A percentile compares a stretch with the other conserved stretches of the same genome.
Evolutionary conservation across 768 basidiomycete genomes (phyloP).

Genomic region (Mycena albidolilacea): DNA sequence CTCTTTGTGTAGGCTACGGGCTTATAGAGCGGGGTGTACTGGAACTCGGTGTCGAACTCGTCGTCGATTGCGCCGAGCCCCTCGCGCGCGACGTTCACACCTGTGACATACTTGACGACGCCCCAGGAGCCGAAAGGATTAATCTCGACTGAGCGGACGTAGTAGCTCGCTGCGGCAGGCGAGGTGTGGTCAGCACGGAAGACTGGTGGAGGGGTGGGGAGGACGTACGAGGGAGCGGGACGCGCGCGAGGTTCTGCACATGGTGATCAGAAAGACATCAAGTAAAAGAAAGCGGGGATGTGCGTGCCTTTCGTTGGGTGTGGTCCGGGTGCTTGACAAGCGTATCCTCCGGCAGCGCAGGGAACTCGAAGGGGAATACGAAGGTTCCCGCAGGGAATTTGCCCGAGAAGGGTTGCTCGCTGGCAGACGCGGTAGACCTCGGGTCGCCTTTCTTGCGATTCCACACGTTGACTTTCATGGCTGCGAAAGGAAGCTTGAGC

Average conservation of each 20-base stretch:
- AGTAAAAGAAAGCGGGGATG: neutral
- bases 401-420: conserved; percentile 19
- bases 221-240: conserved; percentile 36
- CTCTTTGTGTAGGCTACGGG: conserved; percentile 21
- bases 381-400: conserved; percentile 34
- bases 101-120: conserved; percentile 21
- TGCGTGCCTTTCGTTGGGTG: conserved; percentile 12
- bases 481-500: conserved; percentile 10
- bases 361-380: conserved; percentile 35
- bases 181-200: neutral
- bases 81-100: conserved; percentile 33
- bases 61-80: conserved; percentile 33
- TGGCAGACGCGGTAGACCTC: neutral
- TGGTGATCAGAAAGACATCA: neutral
- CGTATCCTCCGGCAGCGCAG: conserved; percentile 29
- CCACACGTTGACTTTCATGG: conserved; percentile 32
- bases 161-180: conserved; percentile 24
- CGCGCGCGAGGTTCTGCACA: conserved; percentile 30
- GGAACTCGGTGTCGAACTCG: conserved; percentile 28
- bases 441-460: conserved; percentile 33
- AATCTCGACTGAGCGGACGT: neutral
- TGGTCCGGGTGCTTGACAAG: conserved; percentile 31
- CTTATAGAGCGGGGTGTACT: conserved; percentile 34
- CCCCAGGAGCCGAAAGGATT: conserved; percentile 16
- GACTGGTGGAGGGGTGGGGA: too few relatives aligned